These are phyloP conservation scores for Pythium chondricola DNA, from an alignment of 352 stramenopile species.

Conservation along the genomic window DNA sequence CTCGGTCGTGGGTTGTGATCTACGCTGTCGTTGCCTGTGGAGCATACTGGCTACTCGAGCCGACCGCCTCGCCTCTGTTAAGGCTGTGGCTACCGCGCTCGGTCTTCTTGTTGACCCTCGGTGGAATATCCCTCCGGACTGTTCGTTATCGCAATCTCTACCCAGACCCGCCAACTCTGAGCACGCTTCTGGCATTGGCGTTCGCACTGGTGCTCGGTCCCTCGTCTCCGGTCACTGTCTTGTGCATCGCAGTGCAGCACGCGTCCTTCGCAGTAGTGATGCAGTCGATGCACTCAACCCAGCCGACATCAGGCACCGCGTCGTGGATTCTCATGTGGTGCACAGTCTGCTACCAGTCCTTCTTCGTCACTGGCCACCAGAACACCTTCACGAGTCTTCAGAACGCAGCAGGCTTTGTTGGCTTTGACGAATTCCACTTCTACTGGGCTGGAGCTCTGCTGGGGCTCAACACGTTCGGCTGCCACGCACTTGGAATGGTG, in stretches of 20 bases:
- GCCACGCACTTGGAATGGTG: slow-evolving; percentile 41
- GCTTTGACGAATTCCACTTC: slow-evolving; percentile 84
- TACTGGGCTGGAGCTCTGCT: slow-evolving; percentile 67
- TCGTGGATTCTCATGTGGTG: slow-evolving; percentile 58
- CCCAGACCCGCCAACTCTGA: slow-evolving; percentile 5
- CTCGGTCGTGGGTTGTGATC: neutral
- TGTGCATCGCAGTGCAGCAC: slow-evolving; percentile 36
- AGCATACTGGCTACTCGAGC: slow-evolving; percentile 43
- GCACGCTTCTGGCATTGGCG: slow-evolving; percentile 32
- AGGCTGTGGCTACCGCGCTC: slow-evolving; percentile 53
- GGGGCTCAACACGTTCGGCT: slow-evolving; percentile 86
- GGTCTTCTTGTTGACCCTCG: slow-evolving; percentile 29
- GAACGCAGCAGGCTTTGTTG: slow-evolving; percentile 85
- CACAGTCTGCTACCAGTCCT: slow-evolving; percentile 55
- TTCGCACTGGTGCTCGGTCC: slow-evolving; percentile 65
- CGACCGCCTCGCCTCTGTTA: slow-evolving; percentile 27
- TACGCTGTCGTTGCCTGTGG: slow-evolving; percentile 19
- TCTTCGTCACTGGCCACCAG: slow-evolving; percentile 86
- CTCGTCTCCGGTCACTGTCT: slow-evolving; percentile 46
- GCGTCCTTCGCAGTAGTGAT: slow-evolving; percentile 37
- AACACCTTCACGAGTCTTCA: slow-evolving; percentile 89
- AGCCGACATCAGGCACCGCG: neutral
- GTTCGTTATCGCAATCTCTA: neutral
- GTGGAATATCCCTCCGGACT: slow-evolving; percentile 13
- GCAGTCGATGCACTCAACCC: neutral